A percentile compares a stretch with the other conserved stretches of the same genome.
Evolutionary conservation across 148 eudicot genomes (phyloP).

Genomic region (Vaccinium myrtillus): DNA sequence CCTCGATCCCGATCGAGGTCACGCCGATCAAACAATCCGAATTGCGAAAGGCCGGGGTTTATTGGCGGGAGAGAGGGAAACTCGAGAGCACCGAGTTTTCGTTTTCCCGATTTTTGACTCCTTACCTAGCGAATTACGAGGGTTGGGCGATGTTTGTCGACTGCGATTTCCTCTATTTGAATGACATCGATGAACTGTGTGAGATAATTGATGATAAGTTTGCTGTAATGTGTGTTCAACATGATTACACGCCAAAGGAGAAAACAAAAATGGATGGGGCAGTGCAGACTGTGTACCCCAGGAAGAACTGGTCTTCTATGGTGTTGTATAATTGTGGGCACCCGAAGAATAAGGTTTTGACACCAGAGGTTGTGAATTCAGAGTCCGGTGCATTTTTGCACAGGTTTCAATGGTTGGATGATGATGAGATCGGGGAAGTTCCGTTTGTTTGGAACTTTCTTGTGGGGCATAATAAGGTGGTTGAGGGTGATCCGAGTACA

Average conservation of each 20-base stretch:
- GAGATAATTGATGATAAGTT: conserved; percentile 72
- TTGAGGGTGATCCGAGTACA: conserved; percentile 55
- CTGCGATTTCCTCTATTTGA: conserved; percentile 80
- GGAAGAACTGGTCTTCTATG: conserved; percentile 99
- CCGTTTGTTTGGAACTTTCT: conserved; percentile 96
- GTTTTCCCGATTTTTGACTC: conserved; percentile 76
- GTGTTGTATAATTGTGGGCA: conserved; percentile 94
- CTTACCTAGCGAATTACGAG: conserved; percentile 56
- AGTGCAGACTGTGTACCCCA: conserved; percentile 84
- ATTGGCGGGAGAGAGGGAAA: conserved; percentile 78
- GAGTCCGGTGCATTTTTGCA: conserved; percentile 78
- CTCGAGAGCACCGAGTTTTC: conserved; percentile 96
- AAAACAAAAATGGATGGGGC: conserved; percentile 97
- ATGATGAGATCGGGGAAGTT: conserved; percentile 75
- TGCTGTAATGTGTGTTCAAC: conserved; percentile 95
- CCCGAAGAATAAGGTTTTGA: conserved; percentile 60
- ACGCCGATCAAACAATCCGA: conserved; percentile 72
- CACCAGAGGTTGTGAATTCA: conserved; percentile 70
- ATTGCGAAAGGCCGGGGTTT: conserved; percentile 51
- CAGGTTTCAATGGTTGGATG: conserved; percentile 89
- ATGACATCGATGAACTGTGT: conserved; percentile 60
- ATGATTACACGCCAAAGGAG: conserved; percentile 91
- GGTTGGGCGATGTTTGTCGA: conserved; percentile 99
- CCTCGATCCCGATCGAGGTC: conserved; percentile 73
- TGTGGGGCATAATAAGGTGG: conserved; percentile 86